A percentile compares a stretch with the other conserved stretches of the same genome.
These are phyloP conservation scores for Penicillium sp. DNA, from an alignment of 2,329 filamentous ascomycete species.

Conservation along the genomic window DNA sequence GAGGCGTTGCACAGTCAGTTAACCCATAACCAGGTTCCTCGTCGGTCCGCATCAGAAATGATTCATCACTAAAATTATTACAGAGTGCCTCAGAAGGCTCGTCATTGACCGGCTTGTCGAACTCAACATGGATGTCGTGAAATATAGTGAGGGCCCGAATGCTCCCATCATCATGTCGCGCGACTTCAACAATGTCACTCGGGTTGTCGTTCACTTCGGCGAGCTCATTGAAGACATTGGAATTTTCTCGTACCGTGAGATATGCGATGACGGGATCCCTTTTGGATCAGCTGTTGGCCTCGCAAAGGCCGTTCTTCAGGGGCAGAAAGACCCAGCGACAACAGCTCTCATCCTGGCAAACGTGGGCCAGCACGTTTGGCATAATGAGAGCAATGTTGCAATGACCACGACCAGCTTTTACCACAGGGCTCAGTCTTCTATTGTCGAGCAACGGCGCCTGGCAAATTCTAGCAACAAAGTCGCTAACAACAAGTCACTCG, in stretches of 20 bases:
- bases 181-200: conserved; percentile 54
- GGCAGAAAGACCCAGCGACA: conserved; percentile 23
- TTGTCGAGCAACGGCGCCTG: conserved; percentile 49
- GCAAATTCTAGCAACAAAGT: conserved; percentile 59
- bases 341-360: conserved; percentile 67
- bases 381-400: conserved; percentile 58
- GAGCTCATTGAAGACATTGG: conserved; percentile 70
- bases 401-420: conserved; percentile 59
- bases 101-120: conserved; percentile 59
- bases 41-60: neutral
- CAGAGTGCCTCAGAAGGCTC: conserved; percentile 55
- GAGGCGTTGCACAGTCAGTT: conserved; percentile 66
- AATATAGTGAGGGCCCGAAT: conserved; percentile 52
- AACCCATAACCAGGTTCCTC: neutral
- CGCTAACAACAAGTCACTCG: conserved; percentile 53
- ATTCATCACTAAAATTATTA: neutral
- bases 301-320: conserved; percentile 46
- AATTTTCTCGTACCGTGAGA: conserved; percentile 65
- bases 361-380: conserved; percentile 72
- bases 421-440: conserved; percentile 58
- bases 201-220: conserved; percentile 71
- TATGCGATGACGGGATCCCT: conserved; percentile 62
- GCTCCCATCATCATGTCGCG: conserved; percentile 65
- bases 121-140: conserved; percentile 58
- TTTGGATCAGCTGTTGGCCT: conserved; percentile 68